Percentiles rank a stretch among this genome's conserved stretches.
Evolutionary conservation across 192 early-diverging fungal genomes (phyloP).

Genomic region (Gryganskiella cystojenkinii): DNA sequence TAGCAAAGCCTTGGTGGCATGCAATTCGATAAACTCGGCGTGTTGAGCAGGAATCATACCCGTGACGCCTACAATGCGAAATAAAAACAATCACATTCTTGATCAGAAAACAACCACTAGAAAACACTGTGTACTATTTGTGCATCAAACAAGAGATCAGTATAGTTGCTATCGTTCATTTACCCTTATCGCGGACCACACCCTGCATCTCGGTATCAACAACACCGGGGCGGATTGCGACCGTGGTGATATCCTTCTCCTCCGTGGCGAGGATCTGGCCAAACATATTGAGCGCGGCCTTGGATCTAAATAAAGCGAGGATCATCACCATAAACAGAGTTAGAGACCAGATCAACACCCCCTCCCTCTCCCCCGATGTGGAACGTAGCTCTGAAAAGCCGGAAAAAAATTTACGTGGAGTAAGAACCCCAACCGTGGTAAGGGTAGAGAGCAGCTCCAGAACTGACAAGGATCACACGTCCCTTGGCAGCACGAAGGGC

Average conservation of each 20-base stretch:
- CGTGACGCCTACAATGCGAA: conserved; percentile 42
- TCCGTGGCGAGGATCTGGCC: conserved; percentile 73
- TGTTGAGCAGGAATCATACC: conserved; percentile 70
- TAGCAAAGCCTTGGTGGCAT: conserved; percentile 66
- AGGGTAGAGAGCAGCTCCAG: conserved; percentile 77
- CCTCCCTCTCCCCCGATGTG: too few species aligned
- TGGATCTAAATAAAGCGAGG: conserved; percentile 58
- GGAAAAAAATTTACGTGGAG: conserved; percentile 59
- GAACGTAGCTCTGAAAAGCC: neutral
- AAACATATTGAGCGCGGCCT: conserved; percentile 86
- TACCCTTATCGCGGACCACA: conserved; percentile 63
- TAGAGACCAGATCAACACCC: too few species aligned
- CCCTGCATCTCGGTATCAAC: conserved; percentile 94
- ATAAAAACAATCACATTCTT: too few species aligned
- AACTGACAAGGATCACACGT: conserved; percentile 80
- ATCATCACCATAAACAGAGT: too few species aligned
- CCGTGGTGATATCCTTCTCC: conserved; percentile 72
- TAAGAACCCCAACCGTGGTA: conserved; percentile 87
- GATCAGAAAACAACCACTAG: too few species aligned
- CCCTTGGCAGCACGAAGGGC: conserved; percentile 70
- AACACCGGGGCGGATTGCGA: conserved; percentile 87
- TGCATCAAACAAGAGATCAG: neutral
- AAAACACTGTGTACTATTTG: neutral
- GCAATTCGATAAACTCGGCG: conserved; percentile 64
- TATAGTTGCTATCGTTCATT: neutral